These are phyloP conservation scores for Phlebiopsis gigantea DNA, from an alignment of 768 basidiomycete genomes.

Conservation along the genomic window DNA sequence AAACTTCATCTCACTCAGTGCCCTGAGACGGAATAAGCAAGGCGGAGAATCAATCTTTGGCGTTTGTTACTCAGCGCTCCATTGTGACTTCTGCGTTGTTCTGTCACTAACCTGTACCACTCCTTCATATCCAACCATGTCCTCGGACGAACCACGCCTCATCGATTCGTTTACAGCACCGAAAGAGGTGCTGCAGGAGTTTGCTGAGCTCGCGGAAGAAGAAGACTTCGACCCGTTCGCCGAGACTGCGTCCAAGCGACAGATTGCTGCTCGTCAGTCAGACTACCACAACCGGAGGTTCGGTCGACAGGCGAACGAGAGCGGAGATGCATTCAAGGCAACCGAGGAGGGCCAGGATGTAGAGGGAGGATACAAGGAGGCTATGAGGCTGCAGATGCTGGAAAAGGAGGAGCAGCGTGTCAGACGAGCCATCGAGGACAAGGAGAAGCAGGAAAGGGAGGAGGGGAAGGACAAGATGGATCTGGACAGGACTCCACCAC, in stretches of 20 bases:
- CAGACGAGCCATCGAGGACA: conserved; percentile 79
- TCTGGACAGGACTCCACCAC: conserved; percentile 87
- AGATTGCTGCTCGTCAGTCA: conserved; percentile 89
- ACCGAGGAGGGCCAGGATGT: conserved; percentile 60
- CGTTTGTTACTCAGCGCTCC: conserved; percentile 15
- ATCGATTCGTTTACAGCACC: conserved; percentile 91
- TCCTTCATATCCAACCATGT: conserved; percentile 20
- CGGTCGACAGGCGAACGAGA: conserved; percentile 74
- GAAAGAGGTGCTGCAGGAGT: conserved; percentile 91
- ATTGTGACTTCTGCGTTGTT: background rate
- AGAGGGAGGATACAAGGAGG: conserved; percentile 92
- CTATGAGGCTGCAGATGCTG: conserved; percentile 85
- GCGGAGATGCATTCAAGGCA: conserved; percentile 72
- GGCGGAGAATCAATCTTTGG: background rate
- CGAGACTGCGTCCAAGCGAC: conserved; percentile 88
- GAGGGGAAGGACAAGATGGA: conserved; percentile 76
- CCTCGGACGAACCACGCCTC: conserved; percentile 44
- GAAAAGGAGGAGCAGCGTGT: conserved; percentile 93
- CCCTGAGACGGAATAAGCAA: background rate
- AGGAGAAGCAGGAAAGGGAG: conserved; percentile 73
- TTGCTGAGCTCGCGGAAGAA: conserved; percentile 89
- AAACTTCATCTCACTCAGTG: background rate
- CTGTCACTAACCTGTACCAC: conserved; percentile 10
- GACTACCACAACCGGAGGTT: conserved; percentile 95
- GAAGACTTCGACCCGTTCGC: conserved; percentile 90